These are phyloP conservation scores for Arthrobotrys iridis DNA, from an alignment of 2,329 filamentous ascomycete genomes.

Conservation along the genomic window DNA sequence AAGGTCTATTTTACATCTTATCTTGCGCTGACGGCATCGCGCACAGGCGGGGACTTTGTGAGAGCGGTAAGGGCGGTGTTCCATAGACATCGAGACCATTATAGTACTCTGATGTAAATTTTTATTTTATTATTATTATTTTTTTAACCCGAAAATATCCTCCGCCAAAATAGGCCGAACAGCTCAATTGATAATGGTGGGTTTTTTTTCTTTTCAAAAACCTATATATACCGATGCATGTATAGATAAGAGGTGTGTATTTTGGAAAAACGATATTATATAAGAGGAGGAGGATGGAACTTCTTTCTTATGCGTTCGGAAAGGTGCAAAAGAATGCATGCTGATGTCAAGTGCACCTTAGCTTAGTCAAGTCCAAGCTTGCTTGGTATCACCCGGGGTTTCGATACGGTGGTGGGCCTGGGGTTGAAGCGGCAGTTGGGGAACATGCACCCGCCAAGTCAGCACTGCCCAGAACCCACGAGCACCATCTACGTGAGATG, in stretches of 20 bases:
- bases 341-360: conserved; percentile 32
- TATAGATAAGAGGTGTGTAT: no score
- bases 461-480: no score
- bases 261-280: not conserved
- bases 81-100: conserved; percentile 44
- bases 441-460: no score
- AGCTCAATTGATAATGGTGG: no score
- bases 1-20: conserved; percentile 70
- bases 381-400: no score
- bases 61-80: conserved; percentile 69
- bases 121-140: no score
- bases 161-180: no score
- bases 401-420: no score
- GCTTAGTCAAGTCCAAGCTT: not conserved
- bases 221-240: no score
- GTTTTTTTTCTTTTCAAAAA: no score
- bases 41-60: conserved; percentile 71
- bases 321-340: not conserved
- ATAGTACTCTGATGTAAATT: not conserved
- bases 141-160: no score
- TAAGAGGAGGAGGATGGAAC: not conserved
- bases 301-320: not conserved
- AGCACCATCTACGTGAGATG: no score
- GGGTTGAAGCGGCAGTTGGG: not conserved
- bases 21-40: conserved; percentile 70